Base-by-base conservation (phyloP, 2,329 filamentous ascomycete genomes). In the Penicillium sp. region DNA sequence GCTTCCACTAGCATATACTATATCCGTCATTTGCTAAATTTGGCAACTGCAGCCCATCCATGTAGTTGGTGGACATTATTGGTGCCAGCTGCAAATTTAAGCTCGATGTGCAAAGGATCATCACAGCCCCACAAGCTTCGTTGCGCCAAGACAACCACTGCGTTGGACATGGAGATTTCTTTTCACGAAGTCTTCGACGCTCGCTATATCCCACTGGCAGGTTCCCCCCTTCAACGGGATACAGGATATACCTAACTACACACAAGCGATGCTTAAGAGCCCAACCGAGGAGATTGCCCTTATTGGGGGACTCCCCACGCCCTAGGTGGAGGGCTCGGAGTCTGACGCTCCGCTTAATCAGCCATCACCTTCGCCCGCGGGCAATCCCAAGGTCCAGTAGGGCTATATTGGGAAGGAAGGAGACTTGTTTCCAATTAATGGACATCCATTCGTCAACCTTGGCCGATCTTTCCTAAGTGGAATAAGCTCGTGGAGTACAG, bases 401-500 rank as follows among this genome's bases (percentile, higher is more conserved):
- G 11, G 29, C 5, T 33, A 33, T 33, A 33, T 33, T 33, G 5
- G 31, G 11, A 33, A 15, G 11, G 31, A 11, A 13, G 11, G 5
- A 5, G 31, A 5, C 11, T 13, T 33, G 31, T 55, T 55, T 50
- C 8, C 21, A 55, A 49, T 50, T n/a, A 13, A 21, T 10, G 5
- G n/a, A 34, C 3, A 0, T 2, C 13, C 11, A 61, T 58, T 55
- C 44, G 54, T 48, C 50, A 27, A 13, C 9, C 7, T 11, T 8
- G 8, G 50, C 6, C 29, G 57, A 55, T 55, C 47, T n/a, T 33
- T 51, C 46, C 45, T 36, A 23, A 53, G 38, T 46, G 2, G 39
- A 61, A 56, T 63, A 63, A 62, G 41, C 61, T 63, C 55, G 33
- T 60, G 60, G 60, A 45, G 52, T 53, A 9, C 10, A 40, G 5